Percentiles rank a stretch among this genome's conserved stretches.
These are phyloP conservation scores for Geranium rotundifolium DNA, from an alignment of 345 rosid species.

Conservation along the genomic window DNA sequence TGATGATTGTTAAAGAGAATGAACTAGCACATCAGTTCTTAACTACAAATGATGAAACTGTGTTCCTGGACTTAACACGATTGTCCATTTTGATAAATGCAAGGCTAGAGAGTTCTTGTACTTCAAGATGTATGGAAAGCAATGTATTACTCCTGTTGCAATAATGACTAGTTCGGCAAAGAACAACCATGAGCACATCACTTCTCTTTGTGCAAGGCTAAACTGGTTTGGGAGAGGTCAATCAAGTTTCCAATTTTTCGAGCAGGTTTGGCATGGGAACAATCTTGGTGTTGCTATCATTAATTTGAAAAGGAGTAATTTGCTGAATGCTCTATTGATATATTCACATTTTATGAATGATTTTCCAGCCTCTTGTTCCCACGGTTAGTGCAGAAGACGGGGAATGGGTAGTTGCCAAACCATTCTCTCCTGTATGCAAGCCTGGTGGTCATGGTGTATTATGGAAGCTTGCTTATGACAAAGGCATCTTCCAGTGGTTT, in stretches of 20 bases:
- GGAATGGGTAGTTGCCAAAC: conserved; percentile 64
- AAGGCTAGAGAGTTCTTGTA: conserved; percentile 85
- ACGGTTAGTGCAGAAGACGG: conserved; percentile 76
- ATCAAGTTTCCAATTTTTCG: conserved; percentile 77
- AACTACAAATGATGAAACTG: neutral
- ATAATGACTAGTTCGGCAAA: conserved; percentile 95
- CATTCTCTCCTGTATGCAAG: conserved; percentile 73
- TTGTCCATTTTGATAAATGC: conserved; percentile 11
- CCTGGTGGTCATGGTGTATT: conserved; percentile 97
- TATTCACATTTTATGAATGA: conserved; percentile 6
- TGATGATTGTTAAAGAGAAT: conserved; percentile 8
- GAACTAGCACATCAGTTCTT: neutral
- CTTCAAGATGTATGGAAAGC: conserved; percentile 77
- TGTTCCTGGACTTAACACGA: neutral
- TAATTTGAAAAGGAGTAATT: neutral
- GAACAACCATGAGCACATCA: conserved; percentile 71
- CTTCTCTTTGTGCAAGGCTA: conserved; percentile 58
- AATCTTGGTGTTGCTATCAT: neutral
- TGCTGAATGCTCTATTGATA: neutral
- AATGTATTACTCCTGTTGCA: conserved; percentile 83
- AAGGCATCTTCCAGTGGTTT: conserved; percentile 82
- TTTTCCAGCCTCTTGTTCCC: conserved; percentile 79
- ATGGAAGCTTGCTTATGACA: conserved; percentile 93
- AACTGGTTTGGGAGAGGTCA: conserved; percentile 89
- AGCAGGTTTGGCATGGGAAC: conserved; percentile 49